These are phyloP conservation scores for Vitis hybrid DNA, from an alignment of 177 flowering plant species.

Conservation along the genomic window DNA sequence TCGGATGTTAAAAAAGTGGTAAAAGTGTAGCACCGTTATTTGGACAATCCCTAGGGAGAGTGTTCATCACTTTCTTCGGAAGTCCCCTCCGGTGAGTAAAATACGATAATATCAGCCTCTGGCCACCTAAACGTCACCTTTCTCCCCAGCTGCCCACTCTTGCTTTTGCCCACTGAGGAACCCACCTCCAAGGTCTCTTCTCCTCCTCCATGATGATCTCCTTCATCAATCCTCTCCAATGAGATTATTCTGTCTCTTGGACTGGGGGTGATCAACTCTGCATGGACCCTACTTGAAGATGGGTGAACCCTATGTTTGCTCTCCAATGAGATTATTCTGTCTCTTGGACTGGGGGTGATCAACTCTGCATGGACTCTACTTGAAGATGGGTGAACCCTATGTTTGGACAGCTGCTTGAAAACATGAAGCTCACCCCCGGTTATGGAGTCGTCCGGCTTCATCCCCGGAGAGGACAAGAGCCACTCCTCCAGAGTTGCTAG, in stretches of 20 bases:
- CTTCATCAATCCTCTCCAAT: background rate
- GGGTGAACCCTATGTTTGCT: conserved; percentile 17
- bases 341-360: conserved; percentile 3
- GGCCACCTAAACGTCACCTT: conserved; percentile 32
- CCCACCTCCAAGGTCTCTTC: background rate
- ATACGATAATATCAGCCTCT: conserved; percentile 21
- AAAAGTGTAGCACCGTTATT: background rate
- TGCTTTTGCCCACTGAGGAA: conserved; percentile 4
- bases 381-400: conserved; percentile 24
- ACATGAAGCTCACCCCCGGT: conserved; percentile 24
- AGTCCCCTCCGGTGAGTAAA: conserved; percentile 16
- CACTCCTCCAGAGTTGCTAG: conserved; percentile 32
- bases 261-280: background rate
- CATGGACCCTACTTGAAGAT: conserved; percentile 14
- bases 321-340: conserved; percentile 1
- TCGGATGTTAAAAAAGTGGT: no score
- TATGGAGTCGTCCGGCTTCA: background rate
- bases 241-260: conserved; percentile 9
- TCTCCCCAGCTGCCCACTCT: conserved; percentile 16
- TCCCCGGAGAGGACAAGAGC: conserved; percentile 31
- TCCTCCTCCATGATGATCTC: background rate
- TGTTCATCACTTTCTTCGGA: no score
- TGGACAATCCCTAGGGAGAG: background rate
- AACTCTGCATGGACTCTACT: conserved; percentile 1
- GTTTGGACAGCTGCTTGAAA: conserved; percentile 16